Base-by-base conservation (phyloP, 768 basidiomycete species). In the Daedaleopsis sinensis region DNA sequence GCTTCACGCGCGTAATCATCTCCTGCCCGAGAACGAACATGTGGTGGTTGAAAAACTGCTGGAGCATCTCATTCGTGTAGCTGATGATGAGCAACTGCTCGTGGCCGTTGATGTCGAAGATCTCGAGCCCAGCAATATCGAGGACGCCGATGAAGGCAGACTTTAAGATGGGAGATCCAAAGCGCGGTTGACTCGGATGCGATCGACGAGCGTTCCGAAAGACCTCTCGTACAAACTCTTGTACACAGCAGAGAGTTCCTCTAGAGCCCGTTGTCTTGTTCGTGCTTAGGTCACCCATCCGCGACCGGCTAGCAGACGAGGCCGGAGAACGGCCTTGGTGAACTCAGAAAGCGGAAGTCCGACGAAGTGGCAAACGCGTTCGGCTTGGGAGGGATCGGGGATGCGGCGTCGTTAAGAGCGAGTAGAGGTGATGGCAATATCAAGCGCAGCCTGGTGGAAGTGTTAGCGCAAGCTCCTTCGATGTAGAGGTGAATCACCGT, bases 1-100 rank as follows among this genome's bases (percentile, higher is more conserved):
- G 89, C 89, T 73, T 99, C 97, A 19, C 97, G 85, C 18, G 93
- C 84, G 75, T 99, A 98, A 73, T 99, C 97, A n/a, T n/a, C 72
- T 98, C 97, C 72, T 99, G 97, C 78, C 98, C 97, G 37, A 98
- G 86, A 42, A 97, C 94, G 75, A 99, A 98, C 97, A 98, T 98
- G 73, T 98, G 97, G 75, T 98, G 94, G 70, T 98, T 99, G 84
- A 95, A 95, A 75, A 93, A 94, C 74, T 98, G 96, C 73, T 98
- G 96, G 10, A 98, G 83, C 71, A 91, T 96, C 83, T 99, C 97
- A 79, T 99, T 99, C 48, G 96, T 98, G 70, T 93, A 96, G 72
- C 98, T 99, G 84, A 99, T 99, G 84, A 99, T 99, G 68, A 96
- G 84, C 27, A 99, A 84, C 73, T 99, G 97, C 70, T 99, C 97